phyloP scores from a whole-genome alignment of 2,329 filamentous ascomycete species.

The Diaporthe sp. region DNA sequence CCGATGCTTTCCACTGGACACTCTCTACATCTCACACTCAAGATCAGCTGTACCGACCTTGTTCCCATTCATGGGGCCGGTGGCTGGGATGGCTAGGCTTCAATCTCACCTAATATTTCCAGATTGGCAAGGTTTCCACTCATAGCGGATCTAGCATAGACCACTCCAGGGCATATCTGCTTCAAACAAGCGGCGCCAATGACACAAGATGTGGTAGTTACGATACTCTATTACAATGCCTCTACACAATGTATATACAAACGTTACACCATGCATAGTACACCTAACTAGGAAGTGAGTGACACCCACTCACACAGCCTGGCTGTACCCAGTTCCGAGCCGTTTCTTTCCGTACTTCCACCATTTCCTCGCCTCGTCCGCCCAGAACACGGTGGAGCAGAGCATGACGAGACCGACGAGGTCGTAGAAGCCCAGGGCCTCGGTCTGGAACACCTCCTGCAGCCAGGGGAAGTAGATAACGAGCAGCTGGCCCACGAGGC shows the following conservation, averaged over 20 bases:
- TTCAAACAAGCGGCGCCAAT: background rate
- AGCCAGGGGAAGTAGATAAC: constrained; percentile 97
- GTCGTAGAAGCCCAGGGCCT: constrained; percentile 82
- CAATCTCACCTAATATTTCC: background rate
- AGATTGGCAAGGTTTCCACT: background rate
- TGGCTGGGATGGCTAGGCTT: too few relatives aligned
- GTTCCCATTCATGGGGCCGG: background rate
- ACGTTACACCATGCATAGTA: constrained; percentile 26
- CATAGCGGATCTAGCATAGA: background rate
- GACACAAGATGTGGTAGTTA: background rate
- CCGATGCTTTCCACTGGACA: too few relatives aligned
- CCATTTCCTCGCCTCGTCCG: constrained; percentile 91
- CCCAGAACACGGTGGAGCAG: constrained; percentile 95
- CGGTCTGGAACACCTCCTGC: constrained; percentile 96
- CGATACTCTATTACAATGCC: constrained; percentile 29
- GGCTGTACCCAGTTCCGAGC: constrained; percentile 74
- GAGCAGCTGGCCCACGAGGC: constrained; percentile 85
- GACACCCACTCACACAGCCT: constrained; percentile 64
- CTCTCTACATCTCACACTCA: too few relatives aligned
- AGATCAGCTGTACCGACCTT: background rate
- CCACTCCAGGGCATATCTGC: background rate
- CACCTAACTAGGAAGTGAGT: background rate
- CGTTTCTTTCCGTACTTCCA: constrained; percentile 72
- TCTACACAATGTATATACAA: constrained; percentile 38
- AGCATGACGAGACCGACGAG: constrained; percentile 79